Percentiles rank a stretch among this genome's conserved stretches.
phyloP scores from a whole-genome alignment of 495 filamentous ascomycete species.

The Astrocystis sublimbata region DNA sequence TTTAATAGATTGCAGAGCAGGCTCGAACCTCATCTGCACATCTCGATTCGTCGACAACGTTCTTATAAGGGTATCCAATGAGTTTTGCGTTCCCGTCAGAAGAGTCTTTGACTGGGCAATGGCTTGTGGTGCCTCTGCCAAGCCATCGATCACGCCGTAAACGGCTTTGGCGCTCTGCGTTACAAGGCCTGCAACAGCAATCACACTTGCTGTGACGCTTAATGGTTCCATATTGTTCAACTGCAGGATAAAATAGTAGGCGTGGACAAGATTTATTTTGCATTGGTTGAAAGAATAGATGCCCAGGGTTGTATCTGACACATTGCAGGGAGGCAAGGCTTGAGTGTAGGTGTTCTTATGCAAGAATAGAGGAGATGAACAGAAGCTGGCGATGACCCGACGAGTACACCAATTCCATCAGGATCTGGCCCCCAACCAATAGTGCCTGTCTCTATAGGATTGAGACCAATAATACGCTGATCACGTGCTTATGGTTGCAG shows the following conservation, averaged over 20 bases:
- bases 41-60: not conserved
- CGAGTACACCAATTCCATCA: no score
- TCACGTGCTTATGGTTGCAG: not conserved
- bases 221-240: not conserved
- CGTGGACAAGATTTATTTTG: not conserved
- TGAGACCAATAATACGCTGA: no score
- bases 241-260: not conserved
- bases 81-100: not conserved
- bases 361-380: not conserved
- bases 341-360: not conserved
- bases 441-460: no score
- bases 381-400: no score
- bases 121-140: not conserved
- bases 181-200: not conserved
- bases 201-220: not conserved
- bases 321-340: not conserved
- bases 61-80: not conserved
- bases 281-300: not conserved
- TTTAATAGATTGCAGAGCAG: not conserved
- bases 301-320: not conserved
- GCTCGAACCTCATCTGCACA: not conserved
- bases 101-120: not conserved
- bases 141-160: not conserved
- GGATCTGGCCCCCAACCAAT: no score
- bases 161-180: not conserved